These are phyloP conservation scores for Helianthus annuus DNA, from an alignment of 129 eudicot genomes.

Conservation along the genomic window HanXRQr2.0-SUNRISE NC_035439.2:143600453-143600952, in stretches of 20 bases:
- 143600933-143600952: no score
- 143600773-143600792: no score
- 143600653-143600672: slow-evolving; percentile 72
- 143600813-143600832: no score
- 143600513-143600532: slow-evolving; percentile 77
- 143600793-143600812: no score
- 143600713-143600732: slow-evolving; percentile 47
- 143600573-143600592: slow-evolving; percentile 19
- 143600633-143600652: slow-evolving; percentile 76
- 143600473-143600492: slow-evolving; percentile 30
- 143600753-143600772: no score
- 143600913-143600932: no score
- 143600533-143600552: slow-evolving; percentile 62
- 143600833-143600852: no score
- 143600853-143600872: no score
- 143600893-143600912: not conserved
- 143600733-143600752: not conserved
- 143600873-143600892: no score
- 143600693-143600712: slow-evolving; percentile 55
- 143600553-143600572: slow-evolving; percentile 34
- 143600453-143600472: slow-evolving; percentile 18
- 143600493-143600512: slow-evolving; percentile 24
- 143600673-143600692: slow-evolving; percentile 58
- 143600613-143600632: slow-evolving; percentile 61
- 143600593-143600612: slow-evolving; percentile 60